These are phyloP conservation scores for Waltiozyma sp. DNA, from an alignment of 1,139 yeast genomes.

Conservation along the genomic window DNA sequence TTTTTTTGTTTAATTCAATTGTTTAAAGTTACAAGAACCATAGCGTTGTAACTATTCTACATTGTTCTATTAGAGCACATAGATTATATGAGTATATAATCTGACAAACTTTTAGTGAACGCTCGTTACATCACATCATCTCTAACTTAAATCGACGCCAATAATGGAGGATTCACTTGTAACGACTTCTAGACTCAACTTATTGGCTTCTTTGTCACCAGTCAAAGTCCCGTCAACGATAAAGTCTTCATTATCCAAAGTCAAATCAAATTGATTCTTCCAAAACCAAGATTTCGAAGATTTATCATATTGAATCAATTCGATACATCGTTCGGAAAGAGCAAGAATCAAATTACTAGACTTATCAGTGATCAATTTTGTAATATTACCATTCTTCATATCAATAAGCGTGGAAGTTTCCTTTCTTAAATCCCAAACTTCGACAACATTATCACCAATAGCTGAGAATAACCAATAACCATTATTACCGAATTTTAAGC, in stretches of 20 bases:
- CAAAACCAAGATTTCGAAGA: conserved; percentile 10
- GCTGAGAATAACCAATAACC: conserved; percentile 54
- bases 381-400: conserved; percentile 6
- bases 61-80: too few relatives aligned
- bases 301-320: conserved; percentile 12
- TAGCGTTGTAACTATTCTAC: too few relatives aligned
- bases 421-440: conserved; percentile 51
- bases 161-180: not conserved
- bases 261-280: conserved; percentile 4
- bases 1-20: too few relatives aligned
- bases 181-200: conserved; percentile 1
- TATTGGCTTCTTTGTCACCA: conserved; percentile 6
- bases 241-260: conserved; percentile 4
- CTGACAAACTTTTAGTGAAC: too few relatives aligned
- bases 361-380: conserved; percentile 31
- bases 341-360: conserved; percentile 32
- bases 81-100: too few relatives aligned
- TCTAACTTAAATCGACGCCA: not conserved
- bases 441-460: conserved; percentile 17
- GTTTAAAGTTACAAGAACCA: too few relatives aligned
- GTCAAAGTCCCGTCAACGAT: conserved; percentile 7
- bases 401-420: conserved; percentile 18
- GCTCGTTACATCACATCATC: too few relatives aligned
- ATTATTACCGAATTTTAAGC: conserved; percentile 46
- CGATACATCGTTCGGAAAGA: conserved; percentile 7